A percentile compares a stretch with the other conserved stretches of the same genome.
Conservation (phyloP, 345 rosid genomes). For the Combretum micranthum region DNA sequence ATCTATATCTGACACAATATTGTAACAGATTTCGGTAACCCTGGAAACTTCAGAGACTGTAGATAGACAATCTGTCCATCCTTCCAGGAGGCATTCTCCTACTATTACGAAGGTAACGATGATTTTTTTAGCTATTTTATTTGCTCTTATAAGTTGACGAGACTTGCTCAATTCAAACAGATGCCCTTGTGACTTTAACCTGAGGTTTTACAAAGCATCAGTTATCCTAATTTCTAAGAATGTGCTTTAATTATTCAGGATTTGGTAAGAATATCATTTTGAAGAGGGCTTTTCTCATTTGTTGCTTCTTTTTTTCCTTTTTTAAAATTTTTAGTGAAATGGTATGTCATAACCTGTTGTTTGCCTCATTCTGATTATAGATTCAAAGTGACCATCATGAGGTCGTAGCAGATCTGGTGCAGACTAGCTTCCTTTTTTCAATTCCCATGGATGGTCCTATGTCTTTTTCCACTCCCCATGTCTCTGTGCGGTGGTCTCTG, state of each 20-base stretch:
- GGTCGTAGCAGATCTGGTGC: conserved; percentile 88
- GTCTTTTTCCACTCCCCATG: conserved; percentile 80
- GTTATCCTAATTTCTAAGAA: too few species aligned
- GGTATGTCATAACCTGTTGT: neutral
- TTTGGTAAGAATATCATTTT: too few species aligned
- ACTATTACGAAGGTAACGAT: conserved; percentile 66
- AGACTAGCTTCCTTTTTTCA: conserved; percentile 91
- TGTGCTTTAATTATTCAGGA: too few species aligned
- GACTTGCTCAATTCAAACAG: too few species aligned
- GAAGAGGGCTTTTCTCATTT: neutral
- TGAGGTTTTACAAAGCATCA: too few species aligned
- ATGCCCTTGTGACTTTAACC: too few species aligned
- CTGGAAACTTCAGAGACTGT: conserved; percentile 86
- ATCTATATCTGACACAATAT: conserved; percentile 14
- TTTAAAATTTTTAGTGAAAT: neutral
- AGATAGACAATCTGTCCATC: conserved; percentile 59
- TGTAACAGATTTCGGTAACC: conserved; percentile 60
- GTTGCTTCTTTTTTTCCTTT: conserved; percentile 1
- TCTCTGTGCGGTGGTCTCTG: conserved; percentile 84
- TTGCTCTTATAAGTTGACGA: neutral
- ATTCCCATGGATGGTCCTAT: conserved; percentile 95
- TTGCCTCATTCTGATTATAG: conserved; percentile 30
- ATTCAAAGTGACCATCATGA: conserved; percentile 94
- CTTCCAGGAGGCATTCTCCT: conserved; percentile 80
- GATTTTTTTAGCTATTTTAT: neutral